Conservation (phyloP, 78 protist genomes). For the Guillardia theta region DNA sequence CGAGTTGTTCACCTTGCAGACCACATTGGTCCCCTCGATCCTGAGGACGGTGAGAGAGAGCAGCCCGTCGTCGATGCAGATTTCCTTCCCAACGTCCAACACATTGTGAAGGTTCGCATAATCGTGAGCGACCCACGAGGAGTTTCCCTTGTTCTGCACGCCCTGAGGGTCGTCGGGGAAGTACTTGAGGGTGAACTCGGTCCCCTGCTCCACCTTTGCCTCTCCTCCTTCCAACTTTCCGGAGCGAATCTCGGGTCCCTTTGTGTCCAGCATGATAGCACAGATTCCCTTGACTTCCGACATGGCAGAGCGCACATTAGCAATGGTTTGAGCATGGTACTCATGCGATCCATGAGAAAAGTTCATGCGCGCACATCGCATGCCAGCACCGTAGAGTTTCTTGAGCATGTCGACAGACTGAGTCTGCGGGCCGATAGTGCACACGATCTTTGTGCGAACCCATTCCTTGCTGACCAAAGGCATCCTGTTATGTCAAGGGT, state of each 20-base stretch:
- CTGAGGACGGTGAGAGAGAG: slow-evolving; percentile 47
- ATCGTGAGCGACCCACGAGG: neutral
- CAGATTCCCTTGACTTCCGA: neutral
- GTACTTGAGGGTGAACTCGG: neutral
- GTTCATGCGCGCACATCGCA: slow-evolving; percentile 72
- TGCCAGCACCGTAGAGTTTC: slow-evolving; percentile 62
- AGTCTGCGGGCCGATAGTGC: slow-evolving; percentile 24
- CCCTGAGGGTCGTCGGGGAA: neutral
- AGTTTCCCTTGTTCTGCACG: neutral
- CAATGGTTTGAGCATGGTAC: slow-evolving; percentile 39
- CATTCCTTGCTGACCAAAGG: neutral
- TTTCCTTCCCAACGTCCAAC: neutral
- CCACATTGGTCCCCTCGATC: neutral
- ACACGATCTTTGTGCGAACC: slow-evolving; percentile 25
- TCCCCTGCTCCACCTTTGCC: neutral
- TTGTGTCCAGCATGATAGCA: slow-evolving; percentile 73
- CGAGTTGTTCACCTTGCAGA: neutral
- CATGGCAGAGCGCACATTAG: slow-evolving; percentile 43
- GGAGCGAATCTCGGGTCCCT: slow-evolving; percentile 77
- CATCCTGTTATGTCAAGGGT: too few species aligned
- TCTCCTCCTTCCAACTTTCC: slow-evolving; percentile 44
- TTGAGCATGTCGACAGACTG: neutral
- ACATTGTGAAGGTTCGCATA: slow-evolving; percentile 8
- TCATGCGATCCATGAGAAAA: slow-evolving; percentile 74
- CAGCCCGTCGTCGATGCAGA: slow-evolving; percentile 76